phyloP scores from a whole-genome alignment of 176 grass and related monocot species.

The Metroxylon sagu region DNA sequence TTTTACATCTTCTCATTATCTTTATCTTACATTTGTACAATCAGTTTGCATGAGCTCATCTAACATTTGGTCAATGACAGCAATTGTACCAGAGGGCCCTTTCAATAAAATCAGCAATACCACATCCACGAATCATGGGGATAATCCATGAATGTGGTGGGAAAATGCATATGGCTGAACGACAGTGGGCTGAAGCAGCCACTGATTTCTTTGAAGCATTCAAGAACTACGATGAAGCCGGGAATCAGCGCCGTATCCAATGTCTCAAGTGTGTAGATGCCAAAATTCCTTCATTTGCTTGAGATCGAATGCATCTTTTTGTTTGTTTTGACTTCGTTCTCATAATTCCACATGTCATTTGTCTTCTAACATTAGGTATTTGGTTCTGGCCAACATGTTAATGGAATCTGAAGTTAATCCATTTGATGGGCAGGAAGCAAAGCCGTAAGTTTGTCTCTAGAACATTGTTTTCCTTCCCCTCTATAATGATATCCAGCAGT shows the following conservation, averaged over 20 bases:
- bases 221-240: slow-evolving; percentile 99
- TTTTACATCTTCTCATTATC: too few relatives aligned
- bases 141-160: slow-evolving; percentile 99
- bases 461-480: too few relatives aligned
- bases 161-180: slow-evolving; percentile 99
- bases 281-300: neutral
- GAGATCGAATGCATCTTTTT: too few relatives aligned
- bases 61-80: slow-evolving; percentile 22
- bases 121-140: slow-evolving; percentile 99
- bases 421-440: slow-evolving; percentile 98
- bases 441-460: slow-evolving; percentile 51
- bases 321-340: too few relatives aligned
- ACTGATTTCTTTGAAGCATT: slow-evolving; percentile 99
- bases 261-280: slow-evolving; percentile 66
- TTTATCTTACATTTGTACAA: too few relatives aligned
- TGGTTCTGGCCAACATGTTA: slow-evolving; percentile 98
- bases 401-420: slow-evolving; percentile 99
- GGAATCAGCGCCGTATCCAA: slow-evolving; percentile 88
- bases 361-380: slow-evolving; percentile 50
- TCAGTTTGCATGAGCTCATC: too few relatives aligned
- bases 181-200: slow-evolving; percentile 82
- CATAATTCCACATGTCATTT: neutral
- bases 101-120: slow-evolving; percentile 99
- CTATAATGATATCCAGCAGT: too few relatives aligned
- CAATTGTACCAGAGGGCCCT: slow-evolving; percentile 88